Evolutionary conservation across 768 basidiomycete genomes (phyloP).

Genomic region (Mrakia blollopis): DNA sequence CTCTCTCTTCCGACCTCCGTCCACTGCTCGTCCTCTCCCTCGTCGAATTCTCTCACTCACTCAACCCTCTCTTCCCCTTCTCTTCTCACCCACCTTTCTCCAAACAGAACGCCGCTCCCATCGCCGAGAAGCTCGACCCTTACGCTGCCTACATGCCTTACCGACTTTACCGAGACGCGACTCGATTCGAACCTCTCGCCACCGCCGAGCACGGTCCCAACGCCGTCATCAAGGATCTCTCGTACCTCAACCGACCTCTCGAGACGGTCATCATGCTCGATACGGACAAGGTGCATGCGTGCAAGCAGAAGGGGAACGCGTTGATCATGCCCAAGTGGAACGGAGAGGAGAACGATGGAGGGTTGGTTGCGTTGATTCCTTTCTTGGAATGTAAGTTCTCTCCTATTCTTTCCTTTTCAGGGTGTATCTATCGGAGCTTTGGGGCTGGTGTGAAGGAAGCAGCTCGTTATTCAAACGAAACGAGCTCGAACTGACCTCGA

Average conservation of each 20-base stretch:
- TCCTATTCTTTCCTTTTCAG: not conserved
- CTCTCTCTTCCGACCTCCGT: constrained; percentile 16
- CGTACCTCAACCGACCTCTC: constrained; percentile 89
- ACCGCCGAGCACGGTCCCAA: constrained; percentile 53
- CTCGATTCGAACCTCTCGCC: constrained; percentile 51
- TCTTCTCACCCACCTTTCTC: not conserved
- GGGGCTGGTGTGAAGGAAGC: too few species aligned
- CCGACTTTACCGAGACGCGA: constrained; percentile 87
- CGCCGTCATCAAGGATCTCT: constrained; percentile 86
- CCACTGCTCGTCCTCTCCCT: not conserved
- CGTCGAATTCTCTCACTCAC: not conserved
- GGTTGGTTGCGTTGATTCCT: constrained; percentile 86
- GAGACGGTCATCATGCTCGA: constrained; percentile 85
- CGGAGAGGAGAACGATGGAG: constrained; percentile 65
- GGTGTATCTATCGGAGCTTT: too few species aligned
- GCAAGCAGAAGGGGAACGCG: constrained; percentile 81
- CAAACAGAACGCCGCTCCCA: constrained; percentile 73
- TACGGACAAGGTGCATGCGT: constrained; percentile 62
- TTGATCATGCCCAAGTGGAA: constrained; percentile 80
- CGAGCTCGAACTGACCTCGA: too few species aligned
- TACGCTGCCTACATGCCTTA: constrained; percentile 85
- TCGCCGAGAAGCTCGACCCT: constrained; percentile 89
- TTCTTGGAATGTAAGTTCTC: constrained; percentile 79
- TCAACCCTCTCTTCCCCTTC: too few species aligned
- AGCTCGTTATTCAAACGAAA: too few species aligned